Percentiles rank a stretch among this genome's conserved stretches.
Evolutionary conservation across 345 rosid species (phyloP).

Genomic region (Salix udensis): DNA sequence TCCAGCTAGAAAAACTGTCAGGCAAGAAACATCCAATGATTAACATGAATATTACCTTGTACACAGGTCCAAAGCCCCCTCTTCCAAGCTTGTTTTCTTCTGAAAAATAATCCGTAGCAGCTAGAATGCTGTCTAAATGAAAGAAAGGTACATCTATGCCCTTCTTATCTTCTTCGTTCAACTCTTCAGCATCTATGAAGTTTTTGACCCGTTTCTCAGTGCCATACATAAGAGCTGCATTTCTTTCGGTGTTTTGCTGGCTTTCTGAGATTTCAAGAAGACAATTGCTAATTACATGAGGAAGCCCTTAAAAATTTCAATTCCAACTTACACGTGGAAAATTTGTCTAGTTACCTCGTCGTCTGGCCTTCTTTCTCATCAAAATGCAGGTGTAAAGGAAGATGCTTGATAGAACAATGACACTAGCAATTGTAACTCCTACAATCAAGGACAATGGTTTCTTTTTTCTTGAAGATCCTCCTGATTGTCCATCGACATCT

Average conservation of each 20-base stretch:
- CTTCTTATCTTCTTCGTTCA: conserved; percentile 17
- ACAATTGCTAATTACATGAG: not conserved
- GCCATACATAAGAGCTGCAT: not conserved
- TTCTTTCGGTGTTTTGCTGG: not conserved
- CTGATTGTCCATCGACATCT: not conserved
- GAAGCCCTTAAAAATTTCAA: too few relatives aligned
- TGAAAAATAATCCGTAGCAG: conserved; percentile 12
- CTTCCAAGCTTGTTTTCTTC: conserved; percentile 16
- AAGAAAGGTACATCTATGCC: conserved; percentile 23
- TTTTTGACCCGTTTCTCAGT: conserved; percentile 7
- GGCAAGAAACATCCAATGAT: not conserved
- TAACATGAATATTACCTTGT: conserved; percentile 1
- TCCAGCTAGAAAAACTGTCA: not conserved
- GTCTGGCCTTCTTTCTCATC: conserved; percentile 7
- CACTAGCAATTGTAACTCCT: conserved; percentile 7
- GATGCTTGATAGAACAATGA: conserved; percentile 1
- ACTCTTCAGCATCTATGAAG: conserved; percentile 2
- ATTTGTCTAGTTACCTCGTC: conserved; percentile 17
- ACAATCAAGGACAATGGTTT: conserved; percentile 8
- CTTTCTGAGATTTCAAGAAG: not conserved
- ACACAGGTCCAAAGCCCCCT: conserved; percentile 18
- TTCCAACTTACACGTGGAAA: not conserved
- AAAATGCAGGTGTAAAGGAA: conserved; percentile 2
- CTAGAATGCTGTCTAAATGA: conserved; percentile 20
- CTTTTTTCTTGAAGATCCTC: not conserved